Percentiles rank a stretch among this genome's conserved stretches.
phyloP scores from a whole-genome alignment of 345 rosid species.

The Turritis glabra region DNA sequence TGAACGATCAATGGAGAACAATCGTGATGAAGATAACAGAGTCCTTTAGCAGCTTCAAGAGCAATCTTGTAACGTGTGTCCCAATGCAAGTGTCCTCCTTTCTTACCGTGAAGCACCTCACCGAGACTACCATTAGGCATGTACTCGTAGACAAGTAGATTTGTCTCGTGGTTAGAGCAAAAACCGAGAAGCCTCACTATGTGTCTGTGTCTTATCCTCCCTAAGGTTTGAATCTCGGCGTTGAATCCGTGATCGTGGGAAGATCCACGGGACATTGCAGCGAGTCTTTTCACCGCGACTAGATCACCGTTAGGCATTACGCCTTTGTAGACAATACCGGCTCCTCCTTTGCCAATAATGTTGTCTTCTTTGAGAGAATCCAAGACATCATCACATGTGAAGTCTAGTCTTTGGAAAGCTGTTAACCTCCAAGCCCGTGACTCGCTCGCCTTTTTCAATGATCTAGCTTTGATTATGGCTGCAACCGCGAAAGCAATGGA shows the following conservation, averaged over 20 bases:
- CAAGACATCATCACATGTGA: constrained; percentile 78
- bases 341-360: constrained; percentile 93
- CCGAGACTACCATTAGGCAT: constrained; percentile 95
- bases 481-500: constrained; percentile 81
- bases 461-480: constrained; percentile 82
- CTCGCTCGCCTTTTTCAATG: constrained; percentile 76
- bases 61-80: constrained; percentile 84
- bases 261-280: constrained; percentile 80
- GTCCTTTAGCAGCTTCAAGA: constrained; percentile 84
- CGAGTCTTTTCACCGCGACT: constrained; percentile 82
- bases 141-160: constrained; percentile 83
- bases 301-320: constrained; percentile 73
- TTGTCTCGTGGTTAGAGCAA: constrained; percentile 90
- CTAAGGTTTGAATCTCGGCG: constrained; percentile 92
- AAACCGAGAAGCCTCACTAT: constrained; percentile 82
- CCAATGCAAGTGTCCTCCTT: constrained; percentile 93
- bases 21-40: constrained; percentile 88
- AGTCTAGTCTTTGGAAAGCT: constrained; percentile 95
- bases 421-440: constrained; percentile 88
- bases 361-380: constrained; percentile 87
- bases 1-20: constrained; percentile 89
- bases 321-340: constrained; percentile 88
- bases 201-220: constrained; percentile 83
- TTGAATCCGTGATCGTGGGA: constrained; percentile 97
- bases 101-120: constrained; percentile 86